Evolutionary conservation across 2,329 filamentous ascomycete genomes (phyloP), one percentile per base, ranked within the genome.

Genomic region (Penicillium polonicum): DNA sequence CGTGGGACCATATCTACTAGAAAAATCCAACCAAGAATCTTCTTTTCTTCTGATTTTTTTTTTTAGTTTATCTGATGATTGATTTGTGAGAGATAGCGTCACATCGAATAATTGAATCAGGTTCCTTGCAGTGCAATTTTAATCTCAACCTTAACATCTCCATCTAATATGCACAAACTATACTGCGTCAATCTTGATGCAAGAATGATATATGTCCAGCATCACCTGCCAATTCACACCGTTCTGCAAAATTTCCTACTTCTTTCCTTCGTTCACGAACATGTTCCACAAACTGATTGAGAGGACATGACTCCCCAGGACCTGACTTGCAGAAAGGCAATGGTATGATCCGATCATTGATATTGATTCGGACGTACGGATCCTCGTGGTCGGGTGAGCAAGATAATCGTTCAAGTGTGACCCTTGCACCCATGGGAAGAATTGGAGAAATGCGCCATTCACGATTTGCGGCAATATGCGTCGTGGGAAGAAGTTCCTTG

Each of bases 311-410:
- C 23, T 63, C 59, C 2, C 78, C 80, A 2, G 80, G 81, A 0
- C 81, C 81, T 33, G 65, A 70, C 17, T 74, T 62, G 63, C 82
- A 83, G 25, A 73, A 76, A 4, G 79, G 76, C 4, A 85, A 64
- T 3, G 77, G 75, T 1, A 83, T 77, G 29, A 84, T 78, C 9
- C 79, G 81, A 63, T 86, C 83, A 63, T 86, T 86, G 65, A 86
- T 78, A 45, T 82, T 83, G 57, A 85, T 66, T 19, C 83, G 77
- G 23, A 86, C 73, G 59, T 76, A 84, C 5, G 59, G 48, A 5
- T 72, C 66, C 2, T 71, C 59, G 5, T 60, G 51, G 10, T 54
- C 60, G 12, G 57, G 49, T 6, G 65, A 58, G 61, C 82, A 85
- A 9, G 70, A 70, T 25, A 85, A 70, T 12, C 83, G 72, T 64